Base-by-base conservation (phyloP, 352 stramenopile genomes). In the Blastocystis sp. region DNA sequence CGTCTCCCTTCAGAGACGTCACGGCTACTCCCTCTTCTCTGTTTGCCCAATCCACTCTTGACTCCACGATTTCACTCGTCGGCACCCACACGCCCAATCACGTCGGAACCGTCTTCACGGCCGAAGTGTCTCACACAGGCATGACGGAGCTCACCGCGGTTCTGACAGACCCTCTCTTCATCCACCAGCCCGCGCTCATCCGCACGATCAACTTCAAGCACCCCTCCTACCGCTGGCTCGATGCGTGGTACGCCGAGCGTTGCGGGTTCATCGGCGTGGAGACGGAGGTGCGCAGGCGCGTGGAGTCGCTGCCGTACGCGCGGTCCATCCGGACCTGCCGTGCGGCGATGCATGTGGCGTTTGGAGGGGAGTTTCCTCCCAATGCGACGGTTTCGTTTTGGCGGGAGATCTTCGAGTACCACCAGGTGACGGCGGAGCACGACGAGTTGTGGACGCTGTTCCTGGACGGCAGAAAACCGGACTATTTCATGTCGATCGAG, bases 371-470 rank as follows among this genome's bases (percentile, higher is more conserved):
- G 21, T 48, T 21, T 38, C 21, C 1, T 74, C 21, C 21, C 34
- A 74, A 77, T 7, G 23, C 41, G 9, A 41, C 66, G 5, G 40
- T 84, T 0, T 59, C 34, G 11, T 84, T 84, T 40, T 84, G 74
- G 74, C 14, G 74, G 23, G 74, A 62, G 34, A 7, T 21, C 9
- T 84, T 59, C n/a, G 53, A 66, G 28, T 23, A 21, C 2, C 14
- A 70, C 28, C 14, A 61, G 56, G 9, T 84, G 1, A 41, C 52
- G 2, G 34, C 53, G 2, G 17, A 14, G 4, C 52, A 67, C 52
- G 56, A 66, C 40, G 19, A 48, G n/a, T 40, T 84, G 3, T 84
- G 74, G 74, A 23, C 14, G 9, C 74, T 84, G 3, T 84, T 84
- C 48, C 14, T 45, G 53, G 11, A 48, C 2, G 3, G 34, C 14